Percentiles rank a stretch among this genome's conserved stretches.
These are phyloP conservation scores for Stephania japonica DNA, from an alignment of 164 flowering plant genomes.

Conservation along the genomic window DNA sequence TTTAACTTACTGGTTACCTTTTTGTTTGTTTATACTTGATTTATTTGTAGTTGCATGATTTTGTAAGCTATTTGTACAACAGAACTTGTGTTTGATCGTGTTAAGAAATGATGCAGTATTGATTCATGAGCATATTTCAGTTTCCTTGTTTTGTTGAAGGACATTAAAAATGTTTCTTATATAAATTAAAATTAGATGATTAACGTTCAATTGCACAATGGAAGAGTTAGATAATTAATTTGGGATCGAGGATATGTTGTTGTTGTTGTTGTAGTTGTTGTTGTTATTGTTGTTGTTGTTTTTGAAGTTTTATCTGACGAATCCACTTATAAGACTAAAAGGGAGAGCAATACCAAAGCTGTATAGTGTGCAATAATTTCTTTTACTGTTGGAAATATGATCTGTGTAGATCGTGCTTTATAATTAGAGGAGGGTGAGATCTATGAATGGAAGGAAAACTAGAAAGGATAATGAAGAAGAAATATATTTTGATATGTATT, in stretches of 20 bases:
- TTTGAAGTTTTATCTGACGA: background rate
- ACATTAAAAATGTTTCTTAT: background rate
- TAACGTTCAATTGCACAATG: background rate
- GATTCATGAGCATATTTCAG: background rate
- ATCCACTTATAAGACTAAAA: background rate
- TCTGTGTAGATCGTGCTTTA: background rate
- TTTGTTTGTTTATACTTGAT: background rate
- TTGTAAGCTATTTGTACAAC: background rate
- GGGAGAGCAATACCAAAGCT: background rate
- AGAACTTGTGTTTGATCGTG: background rate
- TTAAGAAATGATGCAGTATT: background rate
- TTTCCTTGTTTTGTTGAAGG: background rate
- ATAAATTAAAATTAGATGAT: background rate
- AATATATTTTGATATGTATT: too few relatives aligned
- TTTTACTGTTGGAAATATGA: background rate
- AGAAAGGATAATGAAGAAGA: background rate
- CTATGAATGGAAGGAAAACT: background rate
- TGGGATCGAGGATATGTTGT: too few relatives aligned
- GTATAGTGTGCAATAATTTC: background rate
- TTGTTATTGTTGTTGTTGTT: too few relatives aligned
- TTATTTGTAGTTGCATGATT: background rate
- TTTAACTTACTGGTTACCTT: background rate
- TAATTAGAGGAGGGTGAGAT: background rate
- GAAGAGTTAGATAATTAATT: too few relatives aligned
- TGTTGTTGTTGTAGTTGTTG: too few relatives aligned